Base-by-base conservation (phyloP, 805 yeast species). In the Sugiyamaella mastotermitis region DNA sequence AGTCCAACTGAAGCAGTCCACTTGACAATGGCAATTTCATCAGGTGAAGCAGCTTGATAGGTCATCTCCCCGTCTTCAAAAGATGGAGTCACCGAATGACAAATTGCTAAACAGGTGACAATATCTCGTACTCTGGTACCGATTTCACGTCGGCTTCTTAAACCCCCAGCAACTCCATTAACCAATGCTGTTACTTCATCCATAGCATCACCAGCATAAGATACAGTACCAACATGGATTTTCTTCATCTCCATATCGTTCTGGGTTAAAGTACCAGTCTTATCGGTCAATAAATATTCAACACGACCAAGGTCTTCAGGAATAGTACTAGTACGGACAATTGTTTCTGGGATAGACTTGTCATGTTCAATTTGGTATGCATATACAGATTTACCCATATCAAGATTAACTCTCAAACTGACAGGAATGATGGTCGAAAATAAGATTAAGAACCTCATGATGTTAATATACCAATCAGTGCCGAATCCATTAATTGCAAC, bases 11-110 rank as follows among this genome's bases (percentile, higher is more conserved):
- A 58, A 47, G 86, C 94, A 1, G 96, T 84, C 64, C 86, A 92
- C 53, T 81, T 81, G 14, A 92, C 97, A 46, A 92, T 92, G 20
- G 99, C 98, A 50, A 92, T 79, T 58, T 92, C 99, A 65, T 92
- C 99, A 0, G 99, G 99, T 0, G 97, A 88, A 0, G 97, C 97
- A 0, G 98, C 98, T 62, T 92, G 99, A 57, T 88, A 92, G 2
- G 86, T 73, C 11, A 79, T 58, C 41, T 68, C 78, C 9, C 18
- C 37, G 47, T 80, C 84, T 41, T 81, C 92, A 48, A 78, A 74
- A 0, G 94, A 78, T 1, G 99, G 99, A 0, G 98, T 94, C 20
- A 92, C 99, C 50, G 87, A 87, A 60, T 92, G 99, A 59, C 99
- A 92, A n/a, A 90, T 65, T 0, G 97, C 95, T 35, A 92, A 67